Conservation (phyloP, 139 green algal species). For the Chara braunii region DNA sequence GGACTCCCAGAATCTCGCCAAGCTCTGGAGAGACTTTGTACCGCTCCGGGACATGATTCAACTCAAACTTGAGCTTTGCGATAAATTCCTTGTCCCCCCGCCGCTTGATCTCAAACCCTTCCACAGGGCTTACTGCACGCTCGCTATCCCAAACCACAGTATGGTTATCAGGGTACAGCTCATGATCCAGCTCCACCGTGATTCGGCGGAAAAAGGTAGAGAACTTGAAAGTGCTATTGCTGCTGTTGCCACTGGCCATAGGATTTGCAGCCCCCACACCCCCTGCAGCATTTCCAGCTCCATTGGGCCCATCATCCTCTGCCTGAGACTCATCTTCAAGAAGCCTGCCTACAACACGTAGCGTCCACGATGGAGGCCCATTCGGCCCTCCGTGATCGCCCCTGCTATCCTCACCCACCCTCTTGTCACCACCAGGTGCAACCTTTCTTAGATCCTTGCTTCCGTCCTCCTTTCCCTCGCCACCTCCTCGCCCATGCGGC, state of each 20-base stretch:
- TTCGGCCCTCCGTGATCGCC: no score
- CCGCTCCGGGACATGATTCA: conserved; percentile 38
- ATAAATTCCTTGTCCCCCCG: conserved; percentile 34
- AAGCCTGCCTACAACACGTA: conserved; percentile 30
- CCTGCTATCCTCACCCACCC: no score
- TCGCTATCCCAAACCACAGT: conserved; percentile 41
- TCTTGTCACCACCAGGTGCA: background rate
- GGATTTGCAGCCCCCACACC: background rate
- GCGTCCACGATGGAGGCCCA: conserved; percentile 27
- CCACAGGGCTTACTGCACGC: background rate
- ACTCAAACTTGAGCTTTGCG: conserved; percentile 40
- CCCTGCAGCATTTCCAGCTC: background rate
- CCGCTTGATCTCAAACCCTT: conserved; percentile 50
- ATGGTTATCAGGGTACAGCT: conserved; percentile 21
- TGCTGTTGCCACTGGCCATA: background rate
- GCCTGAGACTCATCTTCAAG: background rate
- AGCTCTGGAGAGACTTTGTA: conserved; percentile 20
- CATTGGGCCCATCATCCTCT: background rate
- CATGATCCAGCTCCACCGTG: conserved; percentile 41
- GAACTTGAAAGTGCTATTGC: conserved; percentile 18
- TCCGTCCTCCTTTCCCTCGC: background rate
- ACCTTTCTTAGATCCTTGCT: no score
- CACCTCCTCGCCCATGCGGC: background rate
- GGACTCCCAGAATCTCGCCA: conserved; percentile 14
- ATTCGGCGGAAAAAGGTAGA: conserved; percentile 47